Evolutionary conservation across 2,329 filamentous ascomycete species (phyloP).

Genomic region (Penicillium decumbens): DNA sequence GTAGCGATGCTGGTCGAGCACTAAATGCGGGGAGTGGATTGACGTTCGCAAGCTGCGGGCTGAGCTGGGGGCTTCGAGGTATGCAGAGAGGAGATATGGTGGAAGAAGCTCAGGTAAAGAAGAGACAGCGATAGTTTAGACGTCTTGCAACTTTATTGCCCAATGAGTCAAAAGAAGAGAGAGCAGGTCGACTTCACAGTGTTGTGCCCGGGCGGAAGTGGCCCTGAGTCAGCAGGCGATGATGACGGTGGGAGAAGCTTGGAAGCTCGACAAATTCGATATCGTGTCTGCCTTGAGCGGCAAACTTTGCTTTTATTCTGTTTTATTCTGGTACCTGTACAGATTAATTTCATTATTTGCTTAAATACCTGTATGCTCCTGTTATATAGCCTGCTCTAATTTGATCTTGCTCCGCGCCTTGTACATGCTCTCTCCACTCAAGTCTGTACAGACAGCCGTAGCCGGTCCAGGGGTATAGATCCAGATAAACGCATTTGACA

Average conservation of each 20-base stretch:
- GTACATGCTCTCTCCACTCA: background rate
- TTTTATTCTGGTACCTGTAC: background rate
- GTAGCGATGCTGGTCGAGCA: constrained; percentile 8
- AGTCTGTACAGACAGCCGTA: background rate
- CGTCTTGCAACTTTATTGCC: background rate
- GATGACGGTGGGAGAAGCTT: constrained; percentile 15
- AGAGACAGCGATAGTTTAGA: background rate
- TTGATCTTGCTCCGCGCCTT: constrained; percentile 4
- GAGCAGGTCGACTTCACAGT: background rate
- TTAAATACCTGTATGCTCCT: constrained; percentile 4
- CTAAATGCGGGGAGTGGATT: constrained; percentile 23
- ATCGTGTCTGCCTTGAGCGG: constrained; percentile 11
- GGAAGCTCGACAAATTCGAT: background rate
- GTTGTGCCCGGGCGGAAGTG: constrained; percentile 10
- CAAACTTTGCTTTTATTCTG: background rate
- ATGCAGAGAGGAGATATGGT: background rate
- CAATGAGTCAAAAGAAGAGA: background rate
- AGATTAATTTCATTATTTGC: background rate
- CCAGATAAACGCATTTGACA: background rate
- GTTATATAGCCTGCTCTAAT: constrained; percentile 3
- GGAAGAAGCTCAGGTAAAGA: background rate
- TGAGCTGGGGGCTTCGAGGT: background rate
- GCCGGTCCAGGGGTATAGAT: background rate
- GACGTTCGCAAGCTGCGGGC: constrained; percentile 5
- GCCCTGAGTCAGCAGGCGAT: constrained; percentile 20